A percentile compares a stretch with the other conserved stretches of the same genome.
These are phyloP conservation scores for Fagus sylvatica DNA, from an alignment of 306 rosid genomes.

Conservation along the genomic window DNA sequence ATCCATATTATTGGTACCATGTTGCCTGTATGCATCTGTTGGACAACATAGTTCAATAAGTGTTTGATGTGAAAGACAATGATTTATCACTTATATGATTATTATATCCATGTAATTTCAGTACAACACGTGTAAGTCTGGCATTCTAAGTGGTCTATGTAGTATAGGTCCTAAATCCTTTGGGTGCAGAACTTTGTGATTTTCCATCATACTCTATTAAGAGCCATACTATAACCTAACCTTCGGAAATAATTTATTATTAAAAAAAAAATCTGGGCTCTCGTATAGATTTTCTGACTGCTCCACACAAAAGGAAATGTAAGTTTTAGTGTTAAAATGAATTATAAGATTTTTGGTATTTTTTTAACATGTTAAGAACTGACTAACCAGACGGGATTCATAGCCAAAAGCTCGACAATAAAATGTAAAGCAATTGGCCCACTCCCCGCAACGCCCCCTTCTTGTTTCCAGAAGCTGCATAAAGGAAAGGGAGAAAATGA, in stretches of 20 bases:
- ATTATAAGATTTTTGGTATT: background rate
- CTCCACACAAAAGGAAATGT: background rate
- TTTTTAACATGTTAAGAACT: slow-evolving; percentile 18
- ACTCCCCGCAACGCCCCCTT: slow-evolving; percentile 95
- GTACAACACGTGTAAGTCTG: background rate
- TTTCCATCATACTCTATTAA: background rate
- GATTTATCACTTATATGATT: background rate
- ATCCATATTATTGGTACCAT: background rate
- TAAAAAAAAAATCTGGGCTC: background rate
- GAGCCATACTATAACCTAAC: background rate
- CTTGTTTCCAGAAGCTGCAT: slow-evolving; percentile 92
- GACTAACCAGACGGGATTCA: slow-evolving; percentile 82
- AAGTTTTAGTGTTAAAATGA: background rate
- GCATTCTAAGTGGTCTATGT: background rate
- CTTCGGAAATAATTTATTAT: background rate
- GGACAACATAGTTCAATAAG: background rate
- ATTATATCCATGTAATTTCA: background rate
- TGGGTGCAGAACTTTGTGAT: background rate
- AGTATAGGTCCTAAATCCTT: background rate
- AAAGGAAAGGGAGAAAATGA: background rate
- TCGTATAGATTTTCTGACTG: background rate
- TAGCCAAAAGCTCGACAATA: slow-evolving; percentile 94
- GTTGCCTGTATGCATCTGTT: background rate
- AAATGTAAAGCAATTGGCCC: slow-evolving; percentile 97
- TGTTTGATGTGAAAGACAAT: background rate